phyloP scores from a whole-genome alignment of 2,329 filamentous ascomycete species.

The Scedosporium apiospermum region DNA sequence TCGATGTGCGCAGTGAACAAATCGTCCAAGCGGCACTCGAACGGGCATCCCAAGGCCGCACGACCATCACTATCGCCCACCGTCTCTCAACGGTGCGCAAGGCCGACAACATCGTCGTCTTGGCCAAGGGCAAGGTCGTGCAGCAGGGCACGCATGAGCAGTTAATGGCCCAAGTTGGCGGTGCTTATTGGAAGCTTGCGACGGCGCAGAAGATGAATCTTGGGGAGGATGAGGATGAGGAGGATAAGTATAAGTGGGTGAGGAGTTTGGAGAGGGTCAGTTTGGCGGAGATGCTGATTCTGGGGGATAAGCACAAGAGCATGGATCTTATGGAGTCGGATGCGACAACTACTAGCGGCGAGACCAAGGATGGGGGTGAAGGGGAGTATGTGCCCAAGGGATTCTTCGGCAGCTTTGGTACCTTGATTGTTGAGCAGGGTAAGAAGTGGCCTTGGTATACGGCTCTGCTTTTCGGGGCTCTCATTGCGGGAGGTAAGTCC shows the following conservation, averaged over 20 bases:
- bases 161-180: constrained; percentile 31
- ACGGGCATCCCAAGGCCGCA: constrained; percentile 41
- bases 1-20: constrained; percentile 29
- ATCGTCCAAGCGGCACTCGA: constrained; percentile 46
- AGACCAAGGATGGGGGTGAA: constrained; percentile 23
- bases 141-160: constrained; percentile 51
- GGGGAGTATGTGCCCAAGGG: constrained; percentile 16
- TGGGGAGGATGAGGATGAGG: background rate
- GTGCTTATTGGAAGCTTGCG: constrained; percentile 36
- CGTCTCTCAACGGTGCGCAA: constrained; percentile 44
- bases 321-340: constrained; percentile 8
- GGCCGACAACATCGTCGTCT: constrained; percentile 55
- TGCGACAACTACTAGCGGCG: background rate
- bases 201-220: constrained; percentile 16
- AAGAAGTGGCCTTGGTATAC: constrained; percentile 10
- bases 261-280: background rate
- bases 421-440: constrained; percentile 7
- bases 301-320: constrained; percentile 1
- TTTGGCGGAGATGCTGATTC: background rate
- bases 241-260: background rate
- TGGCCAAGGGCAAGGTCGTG: constrained; percentile 54
- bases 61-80: constrained; percentile 56
- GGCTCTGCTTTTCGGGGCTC: constrained; percentile 7
- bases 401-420: constrained; percentile 6
- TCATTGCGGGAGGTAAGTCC: constrained; percentile 10